phyloP scores from a whole-genome alignment of 2,329 filamentous ascomycete genomes.

The Arachnopeziza araneosa region DNA sequence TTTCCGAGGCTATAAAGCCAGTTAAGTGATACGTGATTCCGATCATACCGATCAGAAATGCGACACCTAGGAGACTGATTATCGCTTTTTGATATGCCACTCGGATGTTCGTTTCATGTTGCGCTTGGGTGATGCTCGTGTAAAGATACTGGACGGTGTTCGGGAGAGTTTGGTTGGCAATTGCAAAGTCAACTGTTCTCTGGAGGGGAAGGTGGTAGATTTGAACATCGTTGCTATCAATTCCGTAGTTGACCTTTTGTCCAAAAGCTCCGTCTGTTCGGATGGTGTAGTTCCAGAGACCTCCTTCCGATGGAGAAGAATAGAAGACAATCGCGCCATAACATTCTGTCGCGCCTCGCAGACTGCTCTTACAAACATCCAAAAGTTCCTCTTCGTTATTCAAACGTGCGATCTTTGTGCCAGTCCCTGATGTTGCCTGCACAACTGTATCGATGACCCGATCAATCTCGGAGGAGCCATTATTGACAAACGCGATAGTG shows the following conservation, averaged over 20 bases:
- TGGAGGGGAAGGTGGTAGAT: conserved; percentile 77
- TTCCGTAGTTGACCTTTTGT: conserved; percentile 56
- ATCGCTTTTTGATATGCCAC: conserved; percentile 66
- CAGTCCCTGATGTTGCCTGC: conserved; percentile 48
- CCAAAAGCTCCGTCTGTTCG: conserved; percentile 69
- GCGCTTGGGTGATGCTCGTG: conserved; percentile 62
- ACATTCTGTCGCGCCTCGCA: conserved; percentile 64
- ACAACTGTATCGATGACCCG: conserved; percentile 60
- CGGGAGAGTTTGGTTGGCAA: conserved; percentile 47
- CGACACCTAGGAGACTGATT: conserved; percentile 70
- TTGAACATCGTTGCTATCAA: conserved; percentile 66
- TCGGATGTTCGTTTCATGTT: conserved; percentile 62
- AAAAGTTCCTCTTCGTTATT: conserved; percentile 52
- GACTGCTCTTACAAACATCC: conserved; percentile 55
- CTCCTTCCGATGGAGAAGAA: conserved; percentile 65
- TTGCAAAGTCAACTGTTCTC: conserved; percentile 68
- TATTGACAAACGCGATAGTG: conserved; percentile 75
- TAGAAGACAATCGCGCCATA: conserved; percentile 71
- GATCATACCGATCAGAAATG: conserved; percentile 73
- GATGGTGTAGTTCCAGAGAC: conserved; percentile 82
- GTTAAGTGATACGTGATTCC: conserved; percentile 83
- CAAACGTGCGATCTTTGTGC: conserved; percentile 51
- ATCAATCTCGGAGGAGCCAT: conserved; percentile 69
- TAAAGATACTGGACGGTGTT: conserved; percentile 64
- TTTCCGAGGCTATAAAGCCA: conserved; percentile 77